Percentiles rank a stretch among this genome's conserved stretches.
Conservation (phyloP, 768 basidiomycete genomes). For the Psilocybe subaeruginosa region DNA sequence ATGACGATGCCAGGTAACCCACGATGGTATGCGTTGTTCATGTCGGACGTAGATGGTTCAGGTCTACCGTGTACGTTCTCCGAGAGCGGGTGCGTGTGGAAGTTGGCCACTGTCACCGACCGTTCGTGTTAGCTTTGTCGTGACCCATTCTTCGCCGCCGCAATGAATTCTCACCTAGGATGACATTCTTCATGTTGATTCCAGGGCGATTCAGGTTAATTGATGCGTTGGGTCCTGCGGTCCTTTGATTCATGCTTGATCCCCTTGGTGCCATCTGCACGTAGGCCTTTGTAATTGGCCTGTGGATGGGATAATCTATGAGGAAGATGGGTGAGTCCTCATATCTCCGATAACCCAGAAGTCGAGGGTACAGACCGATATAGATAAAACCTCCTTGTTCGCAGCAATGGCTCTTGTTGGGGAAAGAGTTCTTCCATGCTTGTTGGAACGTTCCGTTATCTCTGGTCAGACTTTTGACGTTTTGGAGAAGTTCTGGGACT, state of each 20-base stretch:
- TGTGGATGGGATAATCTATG: not conserved
- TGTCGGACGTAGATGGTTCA: constrained; percentile 4
- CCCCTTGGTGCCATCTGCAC: constrained; percentile 2
- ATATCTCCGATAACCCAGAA: not conserved
- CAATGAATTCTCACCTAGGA: not conserved
- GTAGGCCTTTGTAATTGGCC: constrained; percentile 1
- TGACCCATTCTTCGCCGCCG: not conserved
- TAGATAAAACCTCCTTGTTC: constrained; percentile 3
- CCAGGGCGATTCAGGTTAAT: not conserved
- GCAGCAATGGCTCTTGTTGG: not conserved
- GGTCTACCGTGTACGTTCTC: not conserved
- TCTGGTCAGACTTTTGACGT: not conserved
- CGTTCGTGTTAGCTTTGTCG: not conserved
- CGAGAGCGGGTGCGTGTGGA: constrained; percentile 2
- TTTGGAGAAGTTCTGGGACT: not conserved
- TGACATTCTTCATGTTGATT: constrained; percentile 5
- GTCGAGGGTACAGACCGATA: not conserved
- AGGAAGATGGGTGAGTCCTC: not conserved
- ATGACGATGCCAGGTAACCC: not conserved
- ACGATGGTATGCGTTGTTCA: constrained; percentile 1
- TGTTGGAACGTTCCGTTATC: constrained; percentile 1
- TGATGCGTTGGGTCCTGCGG: not conserved
- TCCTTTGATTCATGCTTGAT: constrained; percentile 2
- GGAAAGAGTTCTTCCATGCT: constrained; percentile 3
- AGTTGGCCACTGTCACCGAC: not conserved